phyloP scores from a whole-genome alignment of 2,329 filamentous ascomycete species.

The Beauveria rudraprayagi region DNA sequence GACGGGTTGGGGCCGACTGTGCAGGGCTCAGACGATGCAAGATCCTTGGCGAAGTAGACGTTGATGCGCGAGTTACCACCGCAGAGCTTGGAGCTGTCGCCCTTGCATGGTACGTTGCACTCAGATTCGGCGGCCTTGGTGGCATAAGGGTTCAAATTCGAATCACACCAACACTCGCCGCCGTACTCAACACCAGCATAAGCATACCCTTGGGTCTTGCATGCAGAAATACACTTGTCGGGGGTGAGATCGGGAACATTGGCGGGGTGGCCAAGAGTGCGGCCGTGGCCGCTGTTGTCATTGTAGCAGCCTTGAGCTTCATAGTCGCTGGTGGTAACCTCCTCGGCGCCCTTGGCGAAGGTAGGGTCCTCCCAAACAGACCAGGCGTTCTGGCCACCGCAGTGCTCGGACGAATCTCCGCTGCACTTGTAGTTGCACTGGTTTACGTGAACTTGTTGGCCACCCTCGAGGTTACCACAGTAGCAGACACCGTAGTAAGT shows the following conservation, averaged over 20 bases:
- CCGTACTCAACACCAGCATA: conserved; percentile 42
- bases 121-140: conserved; percentile 23
- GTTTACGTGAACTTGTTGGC: conserved; percentile 41
- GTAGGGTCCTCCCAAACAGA: conserved; percentile 42
- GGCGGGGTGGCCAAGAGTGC: conserved; percentile 37
- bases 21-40: conserved; percentile 8
- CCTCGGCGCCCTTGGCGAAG: conserved; percentile 33
- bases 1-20: background rate
- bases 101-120: conserved; percentile 27
- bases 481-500: conserved; percentile 46
- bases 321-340: conserved; percentile 44
- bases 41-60: conserved; percentile 17
- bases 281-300: conserved; percentile 33
- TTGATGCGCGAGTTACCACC: conserved; percentile 25
- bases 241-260: conserved; percentile 33
- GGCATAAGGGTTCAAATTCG: conserved; percentile 42
- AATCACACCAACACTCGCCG: conserved; percentile 42
- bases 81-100: conserved; percentile 24
- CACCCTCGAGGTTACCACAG: conserved; percentile 41
- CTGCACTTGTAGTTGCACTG: conserved; percentile 51
- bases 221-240: conserved; percentile 34
- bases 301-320: conserved; percentile 53
- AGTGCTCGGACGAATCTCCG: conserved; percentile 35
- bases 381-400: conserved; percentile 39
- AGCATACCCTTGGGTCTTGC: conserved; percentile 35